Evolutionary conservation across 345 rosid genomes (phyloP), one percentile per base, ranked within the genome.

Genomic region (Citrus maxima): DNA sequence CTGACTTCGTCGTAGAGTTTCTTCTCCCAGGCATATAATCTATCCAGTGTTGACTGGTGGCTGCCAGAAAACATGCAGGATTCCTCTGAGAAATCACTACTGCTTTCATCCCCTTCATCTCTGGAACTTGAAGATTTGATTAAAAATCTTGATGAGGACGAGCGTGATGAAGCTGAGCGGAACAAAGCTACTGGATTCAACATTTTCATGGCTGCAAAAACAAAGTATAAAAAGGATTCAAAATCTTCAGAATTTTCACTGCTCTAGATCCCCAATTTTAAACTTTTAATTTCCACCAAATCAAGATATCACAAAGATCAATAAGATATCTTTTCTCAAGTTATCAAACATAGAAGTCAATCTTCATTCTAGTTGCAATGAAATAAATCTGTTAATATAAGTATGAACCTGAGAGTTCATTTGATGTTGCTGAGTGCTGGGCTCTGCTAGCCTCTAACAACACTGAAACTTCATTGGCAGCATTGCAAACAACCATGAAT

Each of bases 1-100:
- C 79, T 88, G 82, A 97, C 98, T 91, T 93, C 98, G 56, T 92
- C 91, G 3, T 91, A 97, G 74, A 94, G 99, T 85, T 94, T 97
- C 89, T 97, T 97, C 88, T 92, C 99, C 99, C 98, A 93, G 25
- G 90, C 92, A 71, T 89, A 93, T 79, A 97, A 86, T 72, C 90
- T 82, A 82, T 94, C 98, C 85, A 94, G 72, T 49, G 97, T 93
- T 24, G 98, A 91, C 74, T 93, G 98, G 85, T 90, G 98, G 80
- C 97, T 88, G 72, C 93, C 90, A 1, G 84, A 88, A 79, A 82
- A 76, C 88, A 84, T 84, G 89, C 79, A 85, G 78, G 86, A 86
- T 75, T 89, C 90, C 37, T 90, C 96, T 2, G 90, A 90, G 72
- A 90, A 71, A 80, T 89, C 91, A 77, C 87, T 86, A 51, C 79